These are phyloP conservation scores for Venturia pyrina DNA, from an alignment of 2,329 filamentous ascomycete genomes.

Conservation along the genomic window DNA sequence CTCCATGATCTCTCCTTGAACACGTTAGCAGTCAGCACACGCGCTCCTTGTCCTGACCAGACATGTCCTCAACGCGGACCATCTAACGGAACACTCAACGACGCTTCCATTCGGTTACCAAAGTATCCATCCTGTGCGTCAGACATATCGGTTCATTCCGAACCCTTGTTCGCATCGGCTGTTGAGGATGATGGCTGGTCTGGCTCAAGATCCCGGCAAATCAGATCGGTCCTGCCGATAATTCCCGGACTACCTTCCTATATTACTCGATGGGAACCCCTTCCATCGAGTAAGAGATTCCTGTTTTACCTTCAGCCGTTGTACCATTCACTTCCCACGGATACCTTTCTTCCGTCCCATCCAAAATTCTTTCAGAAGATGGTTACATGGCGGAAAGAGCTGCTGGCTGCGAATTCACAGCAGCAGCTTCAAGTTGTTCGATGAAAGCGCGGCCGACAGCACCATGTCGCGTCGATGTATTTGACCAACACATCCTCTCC, in stretches of 20 bases:
- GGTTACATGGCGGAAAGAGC: background rate
- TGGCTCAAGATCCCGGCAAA: background rate
- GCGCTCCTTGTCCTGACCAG: background rate
- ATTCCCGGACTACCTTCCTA: background rate
- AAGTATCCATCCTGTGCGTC: background rate
- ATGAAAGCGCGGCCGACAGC: background rate
- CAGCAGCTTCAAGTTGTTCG: background rate
- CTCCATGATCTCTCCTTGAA: background rate
- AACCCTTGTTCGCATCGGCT: background rate
- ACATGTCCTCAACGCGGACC: background rate
- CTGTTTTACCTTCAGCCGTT: background rate
- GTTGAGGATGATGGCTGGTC: background rate
- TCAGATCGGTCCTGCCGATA: background rate
- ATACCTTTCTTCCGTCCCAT: background rate
- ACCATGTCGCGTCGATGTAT: background rate
- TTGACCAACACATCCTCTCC: background rate
- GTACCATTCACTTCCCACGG: background rate
- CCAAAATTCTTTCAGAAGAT: background rate
- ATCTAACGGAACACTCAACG: background rate
- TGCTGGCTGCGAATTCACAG: background rate
- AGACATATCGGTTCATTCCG: slow-evolving; percentile 3
- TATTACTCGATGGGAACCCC: slow-evolving; percentile 1
- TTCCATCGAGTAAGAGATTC: slow-evolving; percentile 6
- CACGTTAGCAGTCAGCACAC: background rate
- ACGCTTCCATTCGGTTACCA: background rate